Conservation (phyloP, 2,329 filamentous ascomycete genomes). For the Colletotrichum scovillei region DNA sequence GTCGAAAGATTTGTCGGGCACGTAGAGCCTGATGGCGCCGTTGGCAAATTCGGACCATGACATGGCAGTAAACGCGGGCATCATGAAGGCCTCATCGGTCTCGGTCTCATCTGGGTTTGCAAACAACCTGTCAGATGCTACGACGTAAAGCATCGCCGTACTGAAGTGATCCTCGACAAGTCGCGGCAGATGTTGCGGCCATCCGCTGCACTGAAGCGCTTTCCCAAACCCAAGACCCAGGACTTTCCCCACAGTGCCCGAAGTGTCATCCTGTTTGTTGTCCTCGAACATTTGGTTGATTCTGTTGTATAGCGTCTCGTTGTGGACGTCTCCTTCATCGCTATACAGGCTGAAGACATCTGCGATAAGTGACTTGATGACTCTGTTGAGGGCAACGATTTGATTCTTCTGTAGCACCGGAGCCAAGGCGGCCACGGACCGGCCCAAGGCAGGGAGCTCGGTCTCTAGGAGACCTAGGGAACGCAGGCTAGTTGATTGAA, state of each 20-base stretch:
- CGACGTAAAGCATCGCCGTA: slow-evolving; percentile 57
- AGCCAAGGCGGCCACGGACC: slow-evolving; percentile 63
- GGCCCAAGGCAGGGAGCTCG: slow-evolving; percentile 72
- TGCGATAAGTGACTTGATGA: slow-evolving; percentile 59
- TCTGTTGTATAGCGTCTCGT: slow-evolving; percentile 9
- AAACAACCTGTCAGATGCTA: slow-evolving; percentile 45
- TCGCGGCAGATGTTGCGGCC: slow-evolving; percentile 48
- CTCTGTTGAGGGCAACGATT: slow-evolving; percentile 57
- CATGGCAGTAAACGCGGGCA: slow-evolving; percentile 45
- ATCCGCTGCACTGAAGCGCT: slow-evolving; percentile 43
- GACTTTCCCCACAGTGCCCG: not conserved
- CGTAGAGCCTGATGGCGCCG: slow-evolving; percentile 80
- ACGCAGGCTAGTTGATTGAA: slow-evolving; percentile 66
- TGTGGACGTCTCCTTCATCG: slow-evolving; percentile 30
- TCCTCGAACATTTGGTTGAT: not conserved
- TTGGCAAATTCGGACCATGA: slow-evolving; percentile 84
- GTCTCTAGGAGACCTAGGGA: slow-evolving; percentile 72
- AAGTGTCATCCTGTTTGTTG: not conserved
- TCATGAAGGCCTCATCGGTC: not conserved
- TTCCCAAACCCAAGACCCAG: not conserved
- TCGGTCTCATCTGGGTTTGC: not conserved
- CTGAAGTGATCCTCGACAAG: slow-evolving; percentile 56
- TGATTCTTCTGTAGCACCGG: slow-evolving; percentile 62
- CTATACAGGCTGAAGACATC: slow-evolving; percentile 55
- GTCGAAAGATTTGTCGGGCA: slow-evolving; percentile 89